Evolutionary conservation across 2,329 filamentous ascomycete genomes (phyloP), one percentile per base, ranked within the genome.

Genomic region (Monosporascus sp.): DNA sequence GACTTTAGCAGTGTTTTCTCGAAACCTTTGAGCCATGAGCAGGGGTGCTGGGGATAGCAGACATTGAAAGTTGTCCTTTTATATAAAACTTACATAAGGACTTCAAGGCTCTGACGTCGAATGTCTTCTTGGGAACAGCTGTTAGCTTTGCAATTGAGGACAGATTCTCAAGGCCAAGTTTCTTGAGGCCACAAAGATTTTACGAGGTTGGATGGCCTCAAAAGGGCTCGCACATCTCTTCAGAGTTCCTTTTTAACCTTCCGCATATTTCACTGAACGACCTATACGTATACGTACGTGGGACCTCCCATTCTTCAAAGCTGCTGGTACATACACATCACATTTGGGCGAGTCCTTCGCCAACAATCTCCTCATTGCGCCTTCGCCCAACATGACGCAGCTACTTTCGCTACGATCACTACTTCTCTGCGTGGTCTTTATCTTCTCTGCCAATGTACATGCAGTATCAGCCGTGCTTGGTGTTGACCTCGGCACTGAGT

Each of bases 401-500:
- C 56, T 58, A 60, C 56, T 65, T 55, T 72, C 70, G 55, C 68
- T 69, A 38, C 65, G 70, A 55, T 66, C 65, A 40, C 63, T 72
- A 52, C 57, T 74, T 46, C 65, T 74, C 47, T 71, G 68, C 48
- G 62, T 70, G 56, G 58, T 74, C 49, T 70, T 77, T 54, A 60
- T 78, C 51, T 76, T 77, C 56, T 71, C 73, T 27, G 65, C 73
- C 46, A 72, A 81, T 60, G 79, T 78, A 43, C 73, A 79, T 43
- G 81, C 80, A 26, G 73, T 74, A 49, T 76, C 90, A 8, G 90
- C 91, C 51, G 92, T 97, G 19, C 78, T 99, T 22, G 94, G 94
- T 58, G 82, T 99, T 65, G 94, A 99, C 73, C 80, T 99, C 52
- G 94, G 94, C 62, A 97, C 94, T 53, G 91, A 96, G 71, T 97